Evolutionary conservation across 805 yeast genomes (phyloP).

Genomic region (Candida mattraensis): DNA sequence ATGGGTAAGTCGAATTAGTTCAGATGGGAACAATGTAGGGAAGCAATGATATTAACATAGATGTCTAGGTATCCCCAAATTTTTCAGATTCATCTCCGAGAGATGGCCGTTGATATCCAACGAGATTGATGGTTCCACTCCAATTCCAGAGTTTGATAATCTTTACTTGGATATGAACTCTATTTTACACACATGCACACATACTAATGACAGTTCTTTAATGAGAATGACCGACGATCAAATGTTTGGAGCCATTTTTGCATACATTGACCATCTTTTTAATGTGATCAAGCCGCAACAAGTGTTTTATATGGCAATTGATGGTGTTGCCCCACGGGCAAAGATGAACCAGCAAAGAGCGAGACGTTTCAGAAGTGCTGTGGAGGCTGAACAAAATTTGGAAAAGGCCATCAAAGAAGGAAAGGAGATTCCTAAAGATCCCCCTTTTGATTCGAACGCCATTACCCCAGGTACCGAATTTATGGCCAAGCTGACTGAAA

Average conservation of each 20-base stretch:
- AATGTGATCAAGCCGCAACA: conserved; percentile 83
- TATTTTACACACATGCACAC: conserved; percentile 91
- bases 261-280: conserved; percentile 91
- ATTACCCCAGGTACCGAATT: conserved; percentile 98
- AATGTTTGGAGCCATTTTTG: conserved; percentile 88
- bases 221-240: conserved; percentile 80
- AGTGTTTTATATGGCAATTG: conserved; percentile 93
- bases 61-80: conserved; percentile 88
- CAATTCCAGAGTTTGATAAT: conserved; percentile 92
- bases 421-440: conserved; percentile 73
- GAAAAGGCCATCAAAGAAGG: conserved; percentile 75
- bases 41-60: too few relatives aligned
- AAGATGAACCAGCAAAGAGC: conserved; percentile 98
- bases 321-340: conserved; percentile 98
- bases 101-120: conserved; percentile 98
- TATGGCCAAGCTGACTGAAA: conserved; percentile 83
- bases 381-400: conserved; percentile 82
- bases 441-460: conserved; percentile 86
- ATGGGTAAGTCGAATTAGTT: too few relatives aligned
- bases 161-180: conserved; percentile 97
- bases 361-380: conserved; percentile 90
- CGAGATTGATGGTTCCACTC: conserved; percentile 65
- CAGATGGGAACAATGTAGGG: too few relatives aligned
- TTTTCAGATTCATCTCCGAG: conserved; percentile 94
- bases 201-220: conserved; percentile 66